Evolutionary conservation across 2,329 filamentous ascomycete species (phyloP).

Genomic region (Colletotrichum tropicicola): DNA sequence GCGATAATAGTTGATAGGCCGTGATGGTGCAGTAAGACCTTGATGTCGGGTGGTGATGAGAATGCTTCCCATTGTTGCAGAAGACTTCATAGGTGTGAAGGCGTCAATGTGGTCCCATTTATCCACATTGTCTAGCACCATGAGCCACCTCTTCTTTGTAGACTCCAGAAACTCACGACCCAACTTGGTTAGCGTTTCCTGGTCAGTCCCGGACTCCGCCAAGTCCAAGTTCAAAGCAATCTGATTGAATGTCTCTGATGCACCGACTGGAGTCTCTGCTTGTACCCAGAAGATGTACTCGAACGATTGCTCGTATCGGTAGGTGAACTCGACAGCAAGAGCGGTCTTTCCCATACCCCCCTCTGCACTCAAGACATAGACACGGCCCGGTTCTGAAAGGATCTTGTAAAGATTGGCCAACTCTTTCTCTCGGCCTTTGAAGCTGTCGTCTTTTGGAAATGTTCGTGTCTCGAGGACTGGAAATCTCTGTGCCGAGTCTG

Average conservation of each 20-base stretch:
- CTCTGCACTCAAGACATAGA: conserved; percentile 29
- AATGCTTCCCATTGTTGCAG: conserved; percentile 25
- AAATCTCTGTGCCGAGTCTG: neutral
- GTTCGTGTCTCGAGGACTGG: conserved; percentile 10
- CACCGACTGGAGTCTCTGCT: conserved; percentile 34
- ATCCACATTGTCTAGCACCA: conserved; percentile 34
- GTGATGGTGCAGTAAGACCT: conserved; percentile 14
- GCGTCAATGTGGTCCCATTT: conserved; percentile 30
- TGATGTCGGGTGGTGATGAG: conserved; percentile 30
- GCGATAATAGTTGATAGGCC: conserved; percentile 30
- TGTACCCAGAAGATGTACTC: conserved; percentile 38
- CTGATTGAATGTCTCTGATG: conserved; percentile 28
- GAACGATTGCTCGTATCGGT: conserved; percentile 33
- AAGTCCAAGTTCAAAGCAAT: conserved; percentile 25
- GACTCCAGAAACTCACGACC: conserved; percentile 30
- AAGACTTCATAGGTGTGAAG: conserved; percentile 30
- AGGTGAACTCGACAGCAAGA: conserved; percentile 35
- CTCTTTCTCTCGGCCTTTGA: conserved; percentile 30
- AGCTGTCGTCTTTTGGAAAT: conserved; percentile 27
- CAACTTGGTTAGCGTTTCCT: conserved; percentile 17
- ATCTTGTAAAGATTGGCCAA: conserved; percentile 31
- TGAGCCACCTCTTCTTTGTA: conserved; percentile 29
- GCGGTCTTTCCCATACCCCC: conserved; percentile 36
- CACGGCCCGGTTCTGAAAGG: conserved; percentile 23
- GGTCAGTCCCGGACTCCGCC: conserved; percentile 6